Evolutionary conservation across 352 stramenopile genomes (phyloP).

Genomic region (Pythium apleroticum): DNA sequence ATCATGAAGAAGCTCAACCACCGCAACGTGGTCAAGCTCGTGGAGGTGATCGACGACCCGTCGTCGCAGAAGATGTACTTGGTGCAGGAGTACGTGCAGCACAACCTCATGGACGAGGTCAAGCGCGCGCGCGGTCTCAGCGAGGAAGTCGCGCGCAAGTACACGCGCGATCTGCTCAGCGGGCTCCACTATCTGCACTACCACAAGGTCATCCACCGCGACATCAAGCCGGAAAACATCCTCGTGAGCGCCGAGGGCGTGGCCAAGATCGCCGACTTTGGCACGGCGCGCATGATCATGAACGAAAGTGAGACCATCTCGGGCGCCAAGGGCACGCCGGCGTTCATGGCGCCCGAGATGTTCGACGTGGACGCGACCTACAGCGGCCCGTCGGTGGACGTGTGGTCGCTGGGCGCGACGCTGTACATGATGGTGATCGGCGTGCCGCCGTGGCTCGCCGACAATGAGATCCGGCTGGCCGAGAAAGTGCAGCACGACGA

Average conservation of each 20-base stretch:
- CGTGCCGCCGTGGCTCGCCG: slow-evolving; percentile 87
- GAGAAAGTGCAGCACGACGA: slow-evolving; percentile 88
- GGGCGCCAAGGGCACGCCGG: slow-evolving; percentile 79
- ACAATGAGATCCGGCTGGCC: slow-evolving; percentile 88
- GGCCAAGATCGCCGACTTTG: slow-evolving; percentile 91
- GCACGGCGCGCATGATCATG: slow-evolving; percentile 89
- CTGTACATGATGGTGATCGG: slow-evolving; percentile 93
- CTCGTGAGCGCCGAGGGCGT: slow-evolving; percentile 87
- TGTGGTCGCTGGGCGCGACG: slow-evolving; percentile 90
- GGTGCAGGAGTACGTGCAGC: slow-evolving; percentile 93
- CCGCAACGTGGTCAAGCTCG: slow-evolving; percentile 91
- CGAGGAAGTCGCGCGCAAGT: slow-evolving; percentile 74
- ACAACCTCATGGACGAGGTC: slow-evolving; percentile 91
- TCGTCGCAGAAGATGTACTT: slow-evolving; percentile 95
- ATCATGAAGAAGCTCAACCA: slow-evolving; percentile 97
- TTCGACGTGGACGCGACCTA: slow-evolving; percentile 90
- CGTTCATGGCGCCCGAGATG: slow-evolving; percentile 92
- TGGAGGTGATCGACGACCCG: slow-evolving; percentile 94
- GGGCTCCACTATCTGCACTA: slow-evolving; percentile 93
- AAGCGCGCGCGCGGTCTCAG: slow-evolving; percentile 59
- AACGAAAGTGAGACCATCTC: slow-evolving; percentile 87
- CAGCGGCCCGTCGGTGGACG: slow-evolving; percentile 76
- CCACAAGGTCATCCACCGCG: slow-evolving; percentile 94
- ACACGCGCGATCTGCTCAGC: slow-evolving; percentile 87
- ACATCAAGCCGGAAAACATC: slow-evolving; percentile 97